Evolutionary conservation across 73 alveolate genomes (phyloP), one percentile per base, ranked within the genome.

Genomic region (Paramecium octaurelia): DNA sequence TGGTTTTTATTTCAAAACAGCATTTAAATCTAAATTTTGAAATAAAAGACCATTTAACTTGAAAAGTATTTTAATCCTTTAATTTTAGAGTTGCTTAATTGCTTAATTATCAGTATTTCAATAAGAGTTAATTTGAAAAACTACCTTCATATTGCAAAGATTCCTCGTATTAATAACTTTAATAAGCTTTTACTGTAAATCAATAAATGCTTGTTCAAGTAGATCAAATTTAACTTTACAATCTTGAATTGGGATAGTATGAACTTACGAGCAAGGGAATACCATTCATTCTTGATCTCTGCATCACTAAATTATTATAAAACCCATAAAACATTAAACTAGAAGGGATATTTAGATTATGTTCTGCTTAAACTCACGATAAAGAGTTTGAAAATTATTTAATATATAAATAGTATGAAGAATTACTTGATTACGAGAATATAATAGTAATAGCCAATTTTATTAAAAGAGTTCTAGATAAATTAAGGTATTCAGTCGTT

Each of bases 1-100:
- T 80, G 91, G 91, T 80, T 80, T 35, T 80, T 75, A 76, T 80
- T 80, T 80, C 29, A 80, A 64, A 80, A 80, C 12, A 48, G 70
- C 46, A 31, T 80, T 14, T 43, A 80, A 80, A 80, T 80, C 23
- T 20, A 21, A 48, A 14, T 43, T 14, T 46, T 80, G 20, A 80
- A 80, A 80, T 24, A 46, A 46, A 80, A 80, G 46, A 48, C 75
- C 6, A 64, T 80, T 42, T 80, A 42, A 44, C 46, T 80, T 80
- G 34, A 42, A 11, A 80, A 80, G 91, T 80, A 80, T 43, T 6
- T 31, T 4, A 18, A 80, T 43, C 48, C 20, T 31, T 9, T 5
- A 80, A 23, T 3, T 34, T 6, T 46, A 80, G 91, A 46, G 18
- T 80, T 23, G 48, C 7, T 42, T 8, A 40, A 31, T 80, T 80